Percentiles rank a stretch among this genome's conserved stretches.
Conservation (phyloP, 2,329 filamentous ascomycete species). For the Aspergillus fructus region DNA sequence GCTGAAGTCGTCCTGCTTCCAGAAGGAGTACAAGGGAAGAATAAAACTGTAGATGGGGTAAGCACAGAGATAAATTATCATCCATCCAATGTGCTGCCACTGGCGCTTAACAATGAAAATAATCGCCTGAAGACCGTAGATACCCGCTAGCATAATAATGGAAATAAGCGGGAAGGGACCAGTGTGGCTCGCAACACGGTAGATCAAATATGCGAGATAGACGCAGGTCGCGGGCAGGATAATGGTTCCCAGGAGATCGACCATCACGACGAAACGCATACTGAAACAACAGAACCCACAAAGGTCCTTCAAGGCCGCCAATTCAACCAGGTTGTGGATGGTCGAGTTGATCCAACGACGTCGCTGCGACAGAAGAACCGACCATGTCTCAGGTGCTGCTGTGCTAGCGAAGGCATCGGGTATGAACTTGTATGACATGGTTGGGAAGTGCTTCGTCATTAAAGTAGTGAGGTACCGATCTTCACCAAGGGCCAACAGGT, state of each 20-base stretch:
- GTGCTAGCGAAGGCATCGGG: conserved; percentile 91
- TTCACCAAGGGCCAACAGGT: conserved; percentile 87
- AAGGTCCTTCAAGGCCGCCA: conserved; percentile 87
- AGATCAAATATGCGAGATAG: conserved; percentile 86
- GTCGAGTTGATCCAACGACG: conserved; percentile 99
- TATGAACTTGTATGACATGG: conserved; percentile 95
- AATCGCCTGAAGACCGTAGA: conserved; percentile 92
- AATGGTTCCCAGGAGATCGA: conserved; percentile 89
- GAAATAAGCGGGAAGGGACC: conserved; percentile 85
- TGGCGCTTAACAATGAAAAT: conserved; percentile 97
- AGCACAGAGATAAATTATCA: conserved; percentile 81
- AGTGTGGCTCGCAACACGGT: conserved; percentile 65
- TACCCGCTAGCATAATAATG: conserved; percentile 81
- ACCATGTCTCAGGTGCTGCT: conserved; percentile 91
- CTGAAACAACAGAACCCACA: conserved; percentile 99
- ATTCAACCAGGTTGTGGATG: conserved; percentile 89
- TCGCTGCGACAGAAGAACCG: conserved; percentile 91
- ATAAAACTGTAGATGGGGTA: conserved; percentile 92
- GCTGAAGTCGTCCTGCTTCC: conserved; percentile 98
- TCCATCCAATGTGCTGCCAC: conserved; percentile 99
- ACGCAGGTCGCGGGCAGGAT: conserved; percentile 85
- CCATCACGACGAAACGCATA: conserved; percentile 94
- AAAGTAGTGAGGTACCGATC: conserved; percentile 96
- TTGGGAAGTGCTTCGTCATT: conserved; percentile 97
- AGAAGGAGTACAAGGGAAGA: conserved; percentile 95